phyloP scores from a whole-genome alignment of 768 basidiomycete species.

The Rhizopogon vinicolor region DNA sequence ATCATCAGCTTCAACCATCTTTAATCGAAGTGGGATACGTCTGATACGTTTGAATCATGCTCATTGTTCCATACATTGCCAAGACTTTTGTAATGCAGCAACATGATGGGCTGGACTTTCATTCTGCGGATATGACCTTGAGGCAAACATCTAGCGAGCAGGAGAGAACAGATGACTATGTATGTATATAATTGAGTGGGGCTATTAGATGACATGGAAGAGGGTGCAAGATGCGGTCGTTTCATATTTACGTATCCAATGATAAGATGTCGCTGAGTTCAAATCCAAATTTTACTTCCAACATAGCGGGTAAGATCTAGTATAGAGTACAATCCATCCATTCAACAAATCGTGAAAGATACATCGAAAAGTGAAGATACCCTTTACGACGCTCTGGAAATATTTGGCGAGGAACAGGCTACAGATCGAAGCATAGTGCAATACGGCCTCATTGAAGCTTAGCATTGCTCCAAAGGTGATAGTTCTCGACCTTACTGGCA shows the following conservation, averaged over 20 bases:
- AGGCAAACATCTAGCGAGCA: neutral
- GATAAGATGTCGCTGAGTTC: neutral
- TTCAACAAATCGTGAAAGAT: neutral
- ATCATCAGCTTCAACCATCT: no score
- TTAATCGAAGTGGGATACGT: neutral
- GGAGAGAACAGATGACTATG: no score
- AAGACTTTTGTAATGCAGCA: neutral
- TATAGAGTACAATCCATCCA: neutral
- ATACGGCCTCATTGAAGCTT: conserved; percentile 50
- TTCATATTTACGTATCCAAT: neutral
- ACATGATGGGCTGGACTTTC: neutral
- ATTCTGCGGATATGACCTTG: neutral
- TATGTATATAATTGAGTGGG: no score
- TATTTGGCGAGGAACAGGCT: conserved; percentile 42
- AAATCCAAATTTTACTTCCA: neutral
- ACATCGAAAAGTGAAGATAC: conserved; percentile 39
- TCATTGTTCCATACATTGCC: neutral
- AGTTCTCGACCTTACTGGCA: conserved; percentile 1
- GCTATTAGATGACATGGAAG: no score
- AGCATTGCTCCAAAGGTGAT: conserved; percentile 56
- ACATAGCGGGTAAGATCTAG: neutral
- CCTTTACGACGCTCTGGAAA: conserved; percentile 45
- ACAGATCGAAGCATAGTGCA: conserved; percentile 39
- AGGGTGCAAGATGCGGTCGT: neutral
- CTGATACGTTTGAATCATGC: neutral